phyloP scores from a whole-genome alignment of 345 rosid genomes.

The Eucalyptus caleyi region DNA sequence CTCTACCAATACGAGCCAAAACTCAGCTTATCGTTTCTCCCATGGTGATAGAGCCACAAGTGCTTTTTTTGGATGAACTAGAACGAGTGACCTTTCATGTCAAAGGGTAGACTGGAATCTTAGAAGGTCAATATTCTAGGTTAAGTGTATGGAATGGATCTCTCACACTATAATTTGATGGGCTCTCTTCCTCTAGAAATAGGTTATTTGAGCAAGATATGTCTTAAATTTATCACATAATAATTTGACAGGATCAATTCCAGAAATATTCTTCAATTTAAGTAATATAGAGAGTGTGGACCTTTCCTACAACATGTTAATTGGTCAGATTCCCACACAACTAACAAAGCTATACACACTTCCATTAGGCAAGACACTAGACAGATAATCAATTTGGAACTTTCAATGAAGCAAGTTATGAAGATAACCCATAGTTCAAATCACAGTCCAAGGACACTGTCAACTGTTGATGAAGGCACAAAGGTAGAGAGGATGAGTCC shows the following conservation, averaged over 20 bases:
- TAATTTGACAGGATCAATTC: background rate
- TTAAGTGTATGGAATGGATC: background rate
- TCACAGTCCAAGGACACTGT: background rate
- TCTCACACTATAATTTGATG: background rate
- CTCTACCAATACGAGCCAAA: too few relatives aligned
- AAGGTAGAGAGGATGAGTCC: background rate
- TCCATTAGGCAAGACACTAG: background rate
- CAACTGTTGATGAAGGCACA: background rate
- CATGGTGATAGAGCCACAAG: too few relatives aligned
- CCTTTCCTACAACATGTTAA: conserved; percentile 9
- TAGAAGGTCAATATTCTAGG: background rate
- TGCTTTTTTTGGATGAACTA: too few relatives aligned
- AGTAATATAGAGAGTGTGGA: conserved; percentile 9
- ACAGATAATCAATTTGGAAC: conserved; percentile 1
- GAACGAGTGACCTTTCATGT: background rate
- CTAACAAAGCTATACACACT: background rate
- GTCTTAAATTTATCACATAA: background rate
- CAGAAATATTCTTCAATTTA: conserved; percentile 7
- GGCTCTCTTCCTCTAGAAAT: background rate
- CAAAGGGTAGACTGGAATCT: background rate
- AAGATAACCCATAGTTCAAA: background rate
- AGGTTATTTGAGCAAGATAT: background rate
- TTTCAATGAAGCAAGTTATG: background rate
- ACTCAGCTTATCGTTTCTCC: too few relatives aligned
- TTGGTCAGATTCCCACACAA: background rate